These are phyloP conservation scores for Aspergillus latus DNA, from an alignment of 2,329 filamentous ascomycete species.

Conservation along the genomic window DNA sequence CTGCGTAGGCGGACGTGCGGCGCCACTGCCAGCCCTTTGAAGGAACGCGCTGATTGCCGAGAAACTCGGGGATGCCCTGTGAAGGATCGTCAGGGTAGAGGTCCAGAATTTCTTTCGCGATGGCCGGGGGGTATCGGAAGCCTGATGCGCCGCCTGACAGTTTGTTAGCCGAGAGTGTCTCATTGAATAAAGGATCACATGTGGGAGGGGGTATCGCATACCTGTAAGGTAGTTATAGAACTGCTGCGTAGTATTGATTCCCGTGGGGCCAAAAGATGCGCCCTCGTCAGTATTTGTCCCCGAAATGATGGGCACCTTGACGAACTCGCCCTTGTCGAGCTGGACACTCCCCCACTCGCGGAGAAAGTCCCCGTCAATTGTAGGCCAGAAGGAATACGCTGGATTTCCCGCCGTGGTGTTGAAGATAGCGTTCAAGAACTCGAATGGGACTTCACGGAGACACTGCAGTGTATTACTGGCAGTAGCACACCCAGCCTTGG, in stretches of 20 bases:
- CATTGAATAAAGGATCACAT: not conserved
- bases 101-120: conserved; percentile 45
- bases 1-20: conserved; percentile 54
- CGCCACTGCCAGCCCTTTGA: conserved; percentile 52
- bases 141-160: conserved; percentile 24
- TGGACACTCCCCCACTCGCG: conserved; percentile 54
- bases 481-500: conserved; percentile 58
- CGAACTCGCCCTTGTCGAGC: conserved; percentile 58
- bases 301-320: conserved; percentile 62
- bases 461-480: conserved; percentile 62
- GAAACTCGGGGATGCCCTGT: conserved; percentile 50
- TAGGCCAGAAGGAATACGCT: conserved; percentile 40
- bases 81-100: conserved; percentile 56
- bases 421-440: conserved; percentile 57
- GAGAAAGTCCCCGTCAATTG: conserved; percentile 59
- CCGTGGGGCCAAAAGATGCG: conserved; percentile 53
- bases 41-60: conserved; percentile 35
- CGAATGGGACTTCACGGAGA: conserved; percentile 62
- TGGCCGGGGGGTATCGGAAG: conserved; percentile 23
- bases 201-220: conserved; percentile 2
- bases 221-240: conserved; percentile 47
- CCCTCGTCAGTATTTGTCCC: conserved; percentile 69
- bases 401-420: conserved; percentile 40
- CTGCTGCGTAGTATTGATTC: conserved; percentile 57
- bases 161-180: conserved; percentile 11